Percentiles rank a stretch among this genome's conserved stretches.
Conservation (phyloP, 495 filamentous ascomycete genomes). For the Trichoderma orchidacearum region DNA sequence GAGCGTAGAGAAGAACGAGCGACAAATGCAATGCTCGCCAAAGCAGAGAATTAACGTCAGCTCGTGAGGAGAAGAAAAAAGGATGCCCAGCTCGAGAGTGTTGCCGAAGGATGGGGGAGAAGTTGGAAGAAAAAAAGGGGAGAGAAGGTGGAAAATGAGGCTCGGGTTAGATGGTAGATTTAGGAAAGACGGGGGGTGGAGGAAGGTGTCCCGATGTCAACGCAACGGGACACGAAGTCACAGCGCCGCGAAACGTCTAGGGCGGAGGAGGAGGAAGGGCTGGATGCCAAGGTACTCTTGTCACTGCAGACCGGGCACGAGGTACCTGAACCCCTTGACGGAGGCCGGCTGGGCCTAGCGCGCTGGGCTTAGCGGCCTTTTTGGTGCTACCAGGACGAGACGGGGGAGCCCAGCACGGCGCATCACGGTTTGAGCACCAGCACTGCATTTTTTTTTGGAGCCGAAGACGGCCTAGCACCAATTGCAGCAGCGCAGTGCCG, state of each 20-base stretch:
- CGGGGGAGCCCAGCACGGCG: too few species aligned
- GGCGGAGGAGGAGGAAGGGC: too few species aligned
- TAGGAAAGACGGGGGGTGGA: too few species aligned
- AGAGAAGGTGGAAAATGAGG: not conserved
- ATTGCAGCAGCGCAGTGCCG: not conserved
- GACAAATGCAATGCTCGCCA: not conserved
- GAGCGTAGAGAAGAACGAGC: constrained; percentile 1
- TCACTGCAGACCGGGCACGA: too few species aligned
- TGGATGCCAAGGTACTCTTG: too few species aligned
- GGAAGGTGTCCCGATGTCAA: not conserved
- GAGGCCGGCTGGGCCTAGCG: not conserved
- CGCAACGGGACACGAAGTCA: not conserved
- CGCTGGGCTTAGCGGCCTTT: not conserved
- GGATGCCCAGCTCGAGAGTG: not conserved
- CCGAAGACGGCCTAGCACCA: not conserved
- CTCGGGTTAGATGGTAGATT: not conserved
- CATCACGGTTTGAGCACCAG: too few species aligned
- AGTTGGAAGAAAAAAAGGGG: not conserved
- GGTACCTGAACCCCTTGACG: too few species aligned
- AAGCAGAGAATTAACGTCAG: not conserved
- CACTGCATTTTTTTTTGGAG: too few species aligned
- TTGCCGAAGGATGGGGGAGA: not conserved
- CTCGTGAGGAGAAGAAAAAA: not conserved
- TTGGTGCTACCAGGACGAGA: too few species aligned
- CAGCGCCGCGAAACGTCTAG: too few species aligned